Conservation (phyloP, 2,329 filamentous ascomycete species). For the Zymoseptoria pseudotritici region DNA sequence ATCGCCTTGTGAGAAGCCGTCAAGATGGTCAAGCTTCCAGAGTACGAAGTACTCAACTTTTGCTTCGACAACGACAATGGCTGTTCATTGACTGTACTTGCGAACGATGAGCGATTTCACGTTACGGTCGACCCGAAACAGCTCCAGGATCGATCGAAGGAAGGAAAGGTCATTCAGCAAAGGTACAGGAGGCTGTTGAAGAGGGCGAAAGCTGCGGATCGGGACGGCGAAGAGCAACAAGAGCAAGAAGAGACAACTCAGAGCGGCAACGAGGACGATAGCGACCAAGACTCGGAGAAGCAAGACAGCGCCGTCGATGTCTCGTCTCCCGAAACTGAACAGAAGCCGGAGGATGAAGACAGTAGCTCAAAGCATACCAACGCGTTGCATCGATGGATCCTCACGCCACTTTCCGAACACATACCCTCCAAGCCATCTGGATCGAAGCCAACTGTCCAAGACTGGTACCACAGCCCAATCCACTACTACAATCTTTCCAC, state of each 20-base stretch:
- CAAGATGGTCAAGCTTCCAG: slow-evolving; percentile 15
- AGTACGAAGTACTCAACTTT: slow-evolving; percentile 28
- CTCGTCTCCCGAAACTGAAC: slow-evolving; percentile 2
- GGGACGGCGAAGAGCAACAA: slow-evolving; percentile 4
- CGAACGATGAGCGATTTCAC: slow-evolving; percentile 27
- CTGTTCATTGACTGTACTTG: slow-evolving; percentile 27
- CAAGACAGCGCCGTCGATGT: slow-evolving; percentile 27
- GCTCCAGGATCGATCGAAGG: slow-evolving; percentile 16
- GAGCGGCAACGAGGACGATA: slow-evolving; percentile 3
- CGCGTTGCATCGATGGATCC: slow-evolving; percentile 26
- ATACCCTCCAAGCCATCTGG: background rate
- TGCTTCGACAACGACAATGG: slow-evolving; percentile 26
- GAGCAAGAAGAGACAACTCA: slow-evolving; percentile 3
- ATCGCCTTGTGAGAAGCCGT: background rate
- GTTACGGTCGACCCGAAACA: slow-evolving; percentile 24
- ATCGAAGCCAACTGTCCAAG: slow-evolving; percentile 17
- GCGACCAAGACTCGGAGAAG: slow-evolving; percentile 13
- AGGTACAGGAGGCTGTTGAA: slow-evolving; percentile 21
- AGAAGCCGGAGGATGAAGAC: slow-evolving; percentile 11
- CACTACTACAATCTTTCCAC: slow-evolving; percentile 25
- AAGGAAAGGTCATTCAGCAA: slow-evolving; percentile 13
- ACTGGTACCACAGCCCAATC: slow-evolving; percentile 27
- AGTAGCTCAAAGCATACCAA: slow-evolving; percentile 9
- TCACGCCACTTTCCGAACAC: slow-evolving; percentile 18
- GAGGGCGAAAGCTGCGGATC: slow-evolving; percentile 13